Percentiles rank a stretch among this genome's conserved stretches.
Evolutionary conservation across 768 basidiomycete species (phyloP).

Genomic region (Trametes meyenii): DNA sequence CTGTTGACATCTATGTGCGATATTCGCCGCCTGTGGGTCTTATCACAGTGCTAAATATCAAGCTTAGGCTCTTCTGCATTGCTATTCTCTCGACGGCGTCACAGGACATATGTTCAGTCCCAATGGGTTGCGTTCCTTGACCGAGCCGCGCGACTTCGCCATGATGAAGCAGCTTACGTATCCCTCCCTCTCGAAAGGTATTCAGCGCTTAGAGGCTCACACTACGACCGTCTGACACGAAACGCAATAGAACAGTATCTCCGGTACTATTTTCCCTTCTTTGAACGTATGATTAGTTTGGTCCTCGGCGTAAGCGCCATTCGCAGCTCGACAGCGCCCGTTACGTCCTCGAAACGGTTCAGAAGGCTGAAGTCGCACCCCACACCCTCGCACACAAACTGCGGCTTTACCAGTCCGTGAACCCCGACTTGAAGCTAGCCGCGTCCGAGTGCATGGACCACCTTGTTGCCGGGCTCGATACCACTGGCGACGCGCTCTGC

Average conservation of each 20-base stretch:
- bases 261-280: conserved; percentile 20
- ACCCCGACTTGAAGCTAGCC: background rate
- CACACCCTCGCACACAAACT: conserved; percentile 27
- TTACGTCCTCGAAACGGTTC: conserved; percentile 20
- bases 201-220: no score
- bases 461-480: conserved; percentile 27
- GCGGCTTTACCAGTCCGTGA: background rate
- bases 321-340: conserved; percentile 2
- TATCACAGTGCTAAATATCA: background rate
- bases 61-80: conserved; percentile 21
- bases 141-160: conserved; percentile 11
- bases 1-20: conserved; percentile 24
- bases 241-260: conserved; percentile 14
- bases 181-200: conserved; percentile 15
- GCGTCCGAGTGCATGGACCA: conserved; percentile 31
- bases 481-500: conserved; percentile 31
- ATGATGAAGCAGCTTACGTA: conserved; percentile 26
- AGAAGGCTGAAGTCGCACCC: conserved; percentile 10
- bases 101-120: conserved; percentile 27
- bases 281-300: background rate
- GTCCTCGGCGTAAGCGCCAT: background rate
- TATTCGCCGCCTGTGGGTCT: no score
- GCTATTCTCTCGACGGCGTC: conserved; percentile 26
- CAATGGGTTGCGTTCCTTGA: conserved; percentile 17
- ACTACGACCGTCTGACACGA: background rate